These are phyloP conservation scores for Orychophragmus violaceus DNA, from an alignment of 345 rosid species.

Conservation along the genomic window DNA sequence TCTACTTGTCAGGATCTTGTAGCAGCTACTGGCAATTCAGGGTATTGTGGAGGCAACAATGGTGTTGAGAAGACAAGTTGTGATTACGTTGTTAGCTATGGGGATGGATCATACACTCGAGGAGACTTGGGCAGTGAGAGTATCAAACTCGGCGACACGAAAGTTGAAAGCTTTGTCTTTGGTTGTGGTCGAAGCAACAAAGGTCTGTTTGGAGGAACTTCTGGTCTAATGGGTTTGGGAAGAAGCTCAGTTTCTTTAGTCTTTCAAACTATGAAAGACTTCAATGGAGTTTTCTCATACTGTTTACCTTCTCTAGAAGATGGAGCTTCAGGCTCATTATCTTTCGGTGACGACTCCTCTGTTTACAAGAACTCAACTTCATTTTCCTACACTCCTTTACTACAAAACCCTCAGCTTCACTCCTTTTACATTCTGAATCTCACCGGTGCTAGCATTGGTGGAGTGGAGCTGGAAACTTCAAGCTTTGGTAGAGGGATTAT, in stretches of 20 bases:
- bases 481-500: constrained; percentile 46
- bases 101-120: constrained; percentile 82
- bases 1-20: constrained; percentile 55
- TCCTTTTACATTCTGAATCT: constrained; percentile 79
- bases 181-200: constrained; percentile 79
- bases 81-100: constrained; percentile 64
- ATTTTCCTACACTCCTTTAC: constrained; percentile 54
- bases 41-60: constrained; percentile 36
- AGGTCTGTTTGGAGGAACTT: constrained; percentile 82
- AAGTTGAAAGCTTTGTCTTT: constrained; percentile 45
- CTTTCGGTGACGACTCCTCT: constrained; percentile 54
- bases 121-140: constrained; percentile 63
- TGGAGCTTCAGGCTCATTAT: constrained; percentile 67
- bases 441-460: constrained; percentile 61
- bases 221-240: constrained; percentile 85
- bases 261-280: constrained; percentile 48
- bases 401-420: constrained; percentile 51
- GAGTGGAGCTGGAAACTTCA: constrained; percentile 36
- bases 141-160: constrained; percentile 40
- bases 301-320: constrained; percentile 64
- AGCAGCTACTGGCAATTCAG: constrained; percentile 45
- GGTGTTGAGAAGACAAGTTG: constrained; percentile 36
- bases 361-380: constrained; percentile 57
- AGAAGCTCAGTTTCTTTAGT: constrained; percentile 64
- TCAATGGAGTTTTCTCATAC: constrained; percentile 77